A percentile compares a stretch with the other conserved stretches of the same genome.
Conservation (phyloP, 768 basidiomycete species). For the Kwoniella bestiolae region DNA sequence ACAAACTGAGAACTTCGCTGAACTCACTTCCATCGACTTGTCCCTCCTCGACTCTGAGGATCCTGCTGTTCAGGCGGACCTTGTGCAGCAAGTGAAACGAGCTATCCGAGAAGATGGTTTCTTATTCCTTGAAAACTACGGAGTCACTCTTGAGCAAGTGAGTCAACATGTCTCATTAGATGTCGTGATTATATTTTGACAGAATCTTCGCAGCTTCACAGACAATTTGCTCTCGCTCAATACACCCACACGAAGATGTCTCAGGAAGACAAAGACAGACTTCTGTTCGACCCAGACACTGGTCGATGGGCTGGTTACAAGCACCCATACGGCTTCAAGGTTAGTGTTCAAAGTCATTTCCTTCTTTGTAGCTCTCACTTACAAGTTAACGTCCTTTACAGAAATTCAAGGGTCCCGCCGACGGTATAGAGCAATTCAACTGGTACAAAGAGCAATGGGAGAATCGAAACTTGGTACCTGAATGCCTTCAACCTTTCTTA, state of each 20-base stretch:
- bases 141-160: slow-evolving; percentile 38
- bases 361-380: background rate
- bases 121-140: slow-evolving; percentile 45
- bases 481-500: slow-evolving; percentile 35
- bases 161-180: background rate
- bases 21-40: slow-evolving; percentile 35
- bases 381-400: background rate
- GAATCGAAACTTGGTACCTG: slow-evolving; percentile 21
- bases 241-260: slow-evolving; percentile 36
- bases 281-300: slow-evolving; percentile 37
- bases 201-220: slow-evolving; percentile 29
- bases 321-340: slow-evolving; percentile 44
- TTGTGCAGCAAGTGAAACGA: slow-evolving; percentile 28
- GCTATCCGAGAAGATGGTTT: slow-evolving; percentile 42
- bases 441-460: slow-evolving; percentile 32
- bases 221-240: slow-evolving; percentile 40
- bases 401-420: slow-evolving; percentile 9
- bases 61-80: slow-evolving; percentile 24
- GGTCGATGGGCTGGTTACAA: slow-evolving; percentile 45
- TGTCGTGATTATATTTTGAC: background rate
- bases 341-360: background rate
- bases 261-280: slow-evolving; percentile 39
- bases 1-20: slow-evolving; percentile 33
- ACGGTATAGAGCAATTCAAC: slow-evolving; percentile 42
- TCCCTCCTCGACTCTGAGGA: slow-evolving; percentile 38